phyloP scores from a whole-genome alignment of 352 stramenopile genomes.

The Phytophthora palmivora region DNA sequence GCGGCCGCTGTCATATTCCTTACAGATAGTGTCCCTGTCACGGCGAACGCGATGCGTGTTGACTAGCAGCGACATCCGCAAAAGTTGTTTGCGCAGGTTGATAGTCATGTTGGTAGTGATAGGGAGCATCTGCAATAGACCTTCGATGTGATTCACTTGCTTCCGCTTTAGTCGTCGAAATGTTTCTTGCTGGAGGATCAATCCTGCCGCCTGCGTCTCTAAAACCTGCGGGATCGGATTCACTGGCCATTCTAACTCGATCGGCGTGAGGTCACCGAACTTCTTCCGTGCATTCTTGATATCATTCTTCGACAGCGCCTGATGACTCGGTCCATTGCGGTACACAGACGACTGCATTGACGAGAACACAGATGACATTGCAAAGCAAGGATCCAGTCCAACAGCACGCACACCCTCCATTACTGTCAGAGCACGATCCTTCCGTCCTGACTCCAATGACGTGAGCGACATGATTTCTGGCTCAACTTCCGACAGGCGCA shows the following conservation, averaged over 20 bases:
- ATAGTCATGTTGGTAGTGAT: slow-evolving; percentile 91
- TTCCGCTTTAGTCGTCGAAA: slow-evolving; percentile 85
- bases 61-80: slow-evolving; percentile 87
- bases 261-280: slow-evolving; percentile 66
- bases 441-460: slow-evolving; percentile 84
- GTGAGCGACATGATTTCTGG: slow-evolving; percentile 86
- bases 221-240: slow-evolving; percentile 83
- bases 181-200: slow-evolving; percentile 86
- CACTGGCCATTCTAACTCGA: slow-evolving; percentile 73
- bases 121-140: slow-evolving; percentile 82
- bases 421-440: slow-evolving; percentile 82
- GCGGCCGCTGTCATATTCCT: slow-evolving; percentile 78
- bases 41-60: slow-evolving; percentile 85
- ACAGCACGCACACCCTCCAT: slow-evolving; percentile 89
- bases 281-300: slow-evolving; percentile 60
- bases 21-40: slow-evolving; percentile 59
- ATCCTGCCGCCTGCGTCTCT: slow-evolving; percentile 79
- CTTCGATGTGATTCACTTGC: slow-evolving; percentile 86
- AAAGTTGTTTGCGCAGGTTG: slow-evolving; percentile 85
- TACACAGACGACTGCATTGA: slow-evolving; percentile 83
- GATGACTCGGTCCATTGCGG: slow-evolving; percentile 63
- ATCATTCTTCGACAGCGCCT: slow-evolving; percentile 54
- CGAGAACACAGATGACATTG: slow-evolving; percentile 86
- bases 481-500: slow-evolving; percentile 81
- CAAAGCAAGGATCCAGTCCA: slow-evolving; percentile 85